These are phyloP conservation scores for Hymenoscyphus fructigenus DNA, from an alignment of 2,329 filamentous ascomycete genomes.

Conservation along the genomic window DNA sequence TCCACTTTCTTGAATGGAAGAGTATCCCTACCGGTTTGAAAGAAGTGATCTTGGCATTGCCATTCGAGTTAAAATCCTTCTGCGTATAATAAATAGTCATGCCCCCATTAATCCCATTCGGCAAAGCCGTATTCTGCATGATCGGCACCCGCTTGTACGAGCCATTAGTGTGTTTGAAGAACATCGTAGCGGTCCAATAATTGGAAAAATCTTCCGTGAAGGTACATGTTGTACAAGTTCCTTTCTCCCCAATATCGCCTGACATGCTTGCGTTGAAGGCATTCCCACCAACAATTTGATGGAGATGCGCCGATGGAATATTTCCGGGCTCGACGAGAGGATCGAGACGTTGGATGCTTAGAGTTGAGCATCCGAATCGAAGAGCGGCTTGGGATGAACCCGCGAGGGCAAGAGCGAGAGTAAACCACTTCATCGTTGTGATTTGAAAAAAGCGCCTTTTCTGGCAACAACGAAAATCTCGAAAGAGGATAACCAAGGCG, in stretches of 20 bases:
- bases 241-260: constrained; percentile 30
- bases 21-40: neutral
- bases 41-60: neutral
- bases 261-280: constrained; percentile 43
- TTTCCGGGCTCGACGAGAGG: constrained; percentile 18
- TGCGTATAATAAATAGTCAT: constrained; percentile 40
- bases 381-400: constrained; percentile 16
- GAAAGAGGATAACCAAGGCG: neutral
- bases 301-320: constrained; percentile 17
- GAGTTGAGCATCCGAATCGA: constrained; percentile 19
- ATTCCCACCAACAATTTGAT: constrained; percentile 31
- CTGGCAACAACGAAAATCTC: neutral
- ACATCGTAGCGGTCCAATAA: constrained; percentile 37
- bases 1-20: neutral
- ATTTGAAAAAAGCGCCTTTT: neutral
- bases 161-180: constrained; percentile 33
- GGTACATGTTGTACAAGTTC: constrained; percentile 34
- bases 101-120: constrained; percentile 34
- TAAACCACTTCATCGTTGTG: constrained; percentile 17
- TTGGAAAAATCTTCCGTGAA: constrained; percentile 40
- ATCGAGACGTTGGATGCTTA: constrained; percentile 20
- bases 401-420: constrained; percentile 7
- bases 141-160: constrained; percentile 34
- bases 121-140: constrained; percentile 30
- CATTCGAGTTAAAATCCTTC: constrained; percentile 3